Conservation (phyloP, 768 basidiomycete species). For the Termitomyces sp. region DNA sequence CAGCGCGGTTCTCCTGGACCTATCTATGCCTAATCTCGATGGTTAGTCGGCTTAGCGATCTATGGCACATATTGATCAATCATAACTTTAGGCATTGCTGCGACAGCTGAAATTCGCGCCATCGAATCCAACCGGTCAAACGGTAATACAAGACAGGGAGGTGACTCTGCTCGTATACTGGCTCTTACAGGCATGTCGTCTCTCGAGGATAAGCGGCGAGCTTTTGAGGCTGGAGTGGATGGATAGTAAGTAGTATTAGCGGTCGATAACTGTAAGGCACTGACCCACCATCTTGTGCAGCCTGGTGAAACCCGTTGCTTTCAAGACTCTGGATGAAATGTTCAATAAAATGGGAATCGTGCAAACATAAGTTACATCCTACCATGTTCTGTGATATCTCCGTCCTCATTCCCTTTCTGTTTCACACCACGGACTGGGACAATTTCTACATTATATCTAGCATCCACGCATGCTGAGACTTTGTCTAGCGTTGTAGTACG, state of each 20-base stretch:
- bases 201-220: constrained; percentile 84
- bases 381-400: not conserved
- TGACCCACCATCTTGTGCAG: constrained; percentile 29
- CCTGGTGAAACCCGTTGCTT: constrained; percentile 93
- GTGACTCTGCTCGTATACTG: constrained; percentile 51
- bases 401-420: not conserved
- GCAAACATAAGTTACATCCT: constrained; percentile 10
- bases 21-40: constrained; percentile 93
- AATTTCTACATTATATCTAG: not conserved
- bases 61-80: not conserved
- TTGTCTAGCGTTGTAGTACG: not conserved
- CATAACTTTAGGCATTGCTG: constrained; percentile 57
- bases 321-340: constrained; percentile 84
- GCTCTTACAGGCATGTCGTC: constrained; percentile 94
- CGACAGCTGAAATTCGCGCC: constrained; percentile 76
- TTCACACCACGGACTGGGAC: not conserved
- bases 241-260: constrained; percentile 79
- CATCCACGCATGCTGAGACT: not conserved
- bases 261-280: not conserved
- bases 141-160: constrained; percentile 8
- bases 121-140: constrained; percentile 47
- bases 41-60: constrained; percentile 36
- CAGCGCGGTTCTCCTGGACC: constrained; percentile 82
- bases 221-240: constrained; percentile 90
- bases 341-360: constrained; percentile 64